These are phyloP conservation scores for Stipa capillata DNA, from an alignment of 176 grass and related monocot species.

Conservation along the genomic window DNA sequence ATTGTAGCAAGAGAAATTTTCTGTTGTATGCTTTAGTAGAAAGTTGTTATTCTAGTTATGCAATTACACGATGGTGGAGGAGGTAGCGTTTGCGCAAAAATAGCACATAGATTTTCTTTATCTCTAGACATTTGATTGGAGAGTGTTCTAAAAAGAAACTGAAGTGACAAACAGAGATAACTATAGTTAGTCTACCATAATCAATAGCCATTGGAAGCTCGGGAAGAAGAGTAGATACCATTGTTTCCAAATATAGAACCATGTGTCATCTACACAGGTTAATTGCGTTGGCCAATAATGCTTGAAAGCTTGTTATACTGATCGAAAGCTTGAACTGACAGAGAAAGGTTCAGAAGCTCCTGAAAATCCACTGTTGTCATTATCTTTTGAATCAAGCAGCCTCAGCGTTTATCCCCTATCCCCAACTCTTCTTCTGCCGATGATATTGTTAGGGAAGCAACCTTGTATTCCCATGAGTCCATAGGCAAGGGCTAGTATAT, in stretches of 20 bases:
- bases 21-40: neutral
- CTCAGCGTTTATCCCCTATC: neutral
- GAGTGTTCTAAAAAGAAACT: neutral
- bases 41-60: neutral
- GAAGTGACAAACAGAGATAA: neutral
- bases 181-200: neutral
- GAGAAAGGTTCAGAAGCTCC: neutral
- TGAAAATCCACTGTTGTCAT: neutral
- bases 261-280: too few relatives aligned
- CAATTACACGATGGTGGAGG: neutral
- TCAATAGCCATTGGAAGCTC: neutral
- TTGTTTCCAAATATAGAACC: neutral
- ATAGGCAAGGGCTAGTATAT: too few relatives aligned
- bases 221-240: neutral
- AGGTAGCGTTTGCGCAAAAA: neutral
- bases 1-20: neutral
- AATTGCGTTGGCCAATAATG: neutral
- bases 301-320: neutral
- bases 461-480: too few relatives aligned
- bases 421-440: neutral
- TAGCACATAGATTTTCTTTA: neutral
- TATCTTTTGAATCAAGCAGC: neutral
- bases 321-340: neutral
- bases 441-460: too few relatives aligned
- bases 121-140: neutral